Base-by-base conservation (phyloP, 768 basidiomycete genomes). In the Pholiota microspora region DNA sequence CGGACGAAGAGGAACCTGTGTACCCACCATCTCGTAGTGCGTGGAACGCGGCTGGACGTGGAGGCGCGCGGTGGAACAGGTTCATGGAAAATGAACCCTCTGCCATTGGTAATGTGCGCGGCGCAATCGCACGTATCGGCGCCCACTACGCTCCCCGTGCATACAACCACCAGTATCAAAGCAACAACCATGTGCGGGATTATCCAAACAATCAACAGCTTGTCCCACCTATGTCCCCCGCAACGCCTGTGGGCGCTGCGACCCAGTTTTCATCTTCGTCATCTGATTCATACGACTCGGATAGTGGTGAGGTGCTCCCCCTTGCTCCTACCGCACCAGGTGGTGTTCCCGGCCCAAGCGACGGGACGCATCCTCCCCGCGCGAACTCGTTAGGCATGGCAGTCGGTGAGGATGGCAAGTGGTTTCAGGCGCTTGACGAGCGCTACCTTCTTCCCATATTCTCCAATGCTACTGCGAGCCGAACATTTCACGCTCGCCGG, bases 351-450 rank as follows among this genome's bases (percentile, higher is more conserved):
- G 32, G 21, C 6, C 44, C 45, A 15, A 24, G 40, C 8, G 36
- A 18, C 31, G 40, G n/a, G n/a, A 31, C 45, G 49, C 66, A 69
- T 42, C 67, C 65, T n/a, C 61, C 68, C 7, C 57, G 65, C 51
- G 58, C 51, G 12, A 32, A 53, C n/a, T 52, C 57, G 52, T 34
- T 54, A 16, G 54, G 55, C 55, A 64, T 21, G 57, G 60, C 49
- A 25, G 61, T 72, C 3, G 78, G 74, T 3, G 87, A 89, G 54
- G 93, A 96, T 50, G 88, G 91, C 25, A 91, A 92, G 68, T 98
- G 94, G 94, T 98, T 98, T 85, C 94, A 94, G 62, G 80, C 88
- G 42, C 72, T 99, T 34, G 96, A 99, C 71, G 94, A 99, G 72
- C 81, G 93, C 59, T 99, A 96, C 68, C 74, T 99, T 16, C 71